A percentile compares a stretch with the other conserved stretches of the same genome.
phyloP scores from a whole-genome alignment of 2,329 filamentous ascomycete genomes.

The Claviceps arundinis region DNA sequence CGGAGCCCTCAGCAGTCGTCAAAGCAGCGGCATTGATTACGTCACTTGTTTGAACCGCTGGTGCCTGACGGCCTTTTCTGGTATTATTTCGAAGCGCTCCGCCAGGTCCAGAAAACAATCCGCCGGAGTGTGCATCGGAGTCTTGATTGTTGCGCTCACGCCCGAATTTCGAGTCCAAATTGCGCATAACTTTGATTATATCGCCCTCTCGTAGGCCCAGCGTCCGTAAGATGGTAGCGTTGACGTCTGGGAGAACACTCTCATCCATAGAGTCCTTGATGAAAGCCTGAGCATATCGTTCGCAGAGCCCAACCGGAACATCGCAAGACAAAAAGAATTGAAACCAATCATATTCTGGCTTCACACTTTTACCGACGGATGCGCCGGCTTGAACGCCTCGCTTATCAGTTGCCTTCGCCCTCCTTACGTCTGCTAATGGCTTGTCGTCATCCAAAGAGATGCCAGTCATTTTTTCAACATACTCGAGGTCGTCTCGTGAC shows the following conservation, averaged over 20 bases:
- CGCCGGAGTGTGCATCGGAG: constrained; percentile 46
- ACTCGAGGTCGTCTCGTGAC: constrained; percentile 89
- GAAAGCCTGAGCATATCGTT: constrained; percentile 86
- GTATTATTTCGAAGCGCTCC: constrained; percentile 89
- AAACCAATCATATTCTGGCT: constrained; percentile 91
- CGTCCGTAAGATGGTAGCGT: constrained; percentile 67
- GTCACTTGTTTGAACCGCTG: constrained; percentile 74
- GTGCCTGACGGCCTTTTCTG: constrained; percentile 76
- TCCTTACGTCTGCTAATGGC: constrained; percentile 73
- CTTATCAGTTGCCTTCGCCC: constrained; percentile 25
- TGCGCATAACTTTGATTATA: constrained; percentile 88
- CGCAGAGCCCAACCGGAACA: constrained; percentile 82
- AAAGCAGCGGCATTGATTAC: constrained; percentile 81
- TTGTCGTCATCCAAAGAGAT: constrained; percentile 89
- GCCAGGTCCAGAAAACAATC: constrained; percentile 87
- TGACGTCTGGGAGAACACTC: constrained; percentile 80
- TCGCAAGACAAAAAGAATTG: constrained; percentile 93
- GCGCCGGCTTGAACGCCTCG: constrained; percentile 36
- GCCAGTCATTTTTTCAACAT: constrained; percentile 79
- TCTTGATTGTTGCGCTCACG: constrained; percentile 43
- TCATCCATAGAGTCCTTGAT: constrained; percentile 90
- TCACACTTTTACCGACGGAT: constrained; percentile 45
- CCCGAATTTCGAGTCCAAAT: constrained; percentile 66
- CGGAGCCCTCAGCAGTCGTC: constrained; percentile 38
- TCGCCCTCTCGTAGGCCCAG: constrained; percentile 93